Evolutionary conservation across 225 moss, liverwort and hornwort genomes (phyloP).

Genomic region (Bryum argenteum): DNA sequence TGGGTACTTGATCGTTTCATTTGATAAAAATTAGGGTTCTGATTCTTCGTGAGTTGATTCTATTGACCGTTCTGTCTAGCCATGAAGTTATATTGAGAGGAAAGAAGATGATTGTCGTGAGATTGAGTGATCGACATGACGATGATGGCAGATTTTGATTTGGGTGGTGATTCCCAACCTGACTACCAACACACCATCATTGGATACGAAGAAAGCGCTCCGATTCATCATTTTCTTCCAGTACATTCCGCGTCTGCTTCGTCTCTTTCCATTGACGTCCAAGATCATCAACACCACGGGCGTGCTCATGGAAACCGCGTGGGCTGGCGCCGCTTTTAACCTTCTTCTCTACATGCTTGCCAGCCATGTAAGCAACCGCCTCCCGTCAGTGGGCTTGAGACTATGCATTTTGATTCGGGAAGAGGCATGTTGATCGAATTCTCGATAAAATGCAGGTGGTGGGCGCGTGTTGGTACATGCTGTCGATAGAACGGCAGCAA

Average conservation of each 20-base stretch:
- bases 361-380: constrained; percentile 36
- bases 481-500: constrained; percentile 21
- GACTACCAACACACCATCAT: constrained; percentile 13
- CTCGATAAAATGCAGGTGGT: constrained; percentile 19
- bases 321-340: constrained; percentile 59
- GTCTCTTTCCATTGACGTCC: constrained; percentile 48
- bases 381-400: too few species aligned
- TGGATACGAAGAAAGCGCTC: constrained; percentile 39
- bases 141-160: constrained; percentile 33
- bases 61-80: too few species aligned
- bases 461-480: constrained; percentile 33
- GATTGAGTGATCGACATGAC: constrained; percentile 3
- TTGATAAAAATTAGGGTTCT: background rate
- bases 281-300: constrained; percentile 47
- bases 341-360: constrained; percentile 52
- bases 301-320: constrained; percentile 52
- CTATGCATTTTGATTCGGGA: too few species aligned
- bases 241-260: constrained; percentile 49
- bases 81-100: background rate
- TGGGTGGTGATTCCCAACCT: constrained; percentile 48
- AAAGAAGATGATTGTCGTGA: background rate
- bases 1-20: background rate
- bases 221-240: constrained; percentile 44
- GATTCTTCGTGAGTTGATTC: background rate
- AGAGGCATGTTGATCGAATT: background rate